A percentile compares a stretch with the other conserved stretches of the same genome.
These are phyloP conservation scores for Podospora conica DNA, from an alignment of 495 filamentous ascomycete genomes.

Conservation along the genomic window DNA sequence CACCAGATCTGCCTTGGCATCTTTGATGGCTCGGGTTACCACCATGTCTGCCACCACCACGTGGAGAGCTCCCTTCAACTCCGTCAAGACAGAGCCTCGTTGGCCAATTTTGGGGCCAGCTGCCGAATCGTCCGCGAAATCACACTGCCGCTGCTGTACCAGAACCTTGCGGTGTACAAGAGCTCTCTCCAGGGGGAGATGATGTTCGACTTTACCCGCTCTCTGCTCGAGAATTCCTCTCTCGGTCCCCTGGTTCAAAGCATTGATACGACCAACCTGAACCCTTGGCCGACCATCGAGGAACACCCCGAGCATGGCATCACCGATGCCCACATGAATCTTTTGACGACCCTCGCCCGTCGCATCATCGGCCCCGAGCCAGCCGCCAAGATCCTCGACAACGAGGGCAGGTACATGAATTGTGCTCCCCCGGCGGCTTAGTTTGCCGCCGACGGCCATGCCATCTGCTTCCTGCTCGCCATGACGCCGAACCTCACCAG, in stretches of 20 bases:
- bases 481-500: background rate
- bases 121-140: background rate
- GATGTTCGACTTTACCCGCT: background rate
- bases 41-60: too few relatives aligned
- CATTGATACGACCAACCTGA: background rate
- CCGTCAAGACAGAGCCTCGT: background rate
- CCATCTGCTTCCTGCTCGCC: background rate
- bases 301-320: background rate
- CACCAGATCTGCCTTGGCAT: background rate
- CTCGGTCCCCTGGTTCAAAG: background rate
- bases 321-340: background rate
- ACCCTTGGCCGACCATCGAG: background rate
- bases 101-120: background rate
- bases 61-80: too few relatives aligned
- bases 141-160: background rate
- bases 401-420: background rate
- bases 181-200: background rate
- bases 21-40: too few relatives aligned
- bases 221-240: background rate
- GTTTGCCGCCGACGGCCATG: background rate
- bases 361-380: background rate
- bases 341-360: background rate
- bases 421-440: background rate
- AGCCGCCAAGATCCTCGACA: background rate
- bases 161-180: background rate